phyloP scores from a whole-genome alignment of 129 eudicot genomes.

The Lonicera japonica region DNA sequence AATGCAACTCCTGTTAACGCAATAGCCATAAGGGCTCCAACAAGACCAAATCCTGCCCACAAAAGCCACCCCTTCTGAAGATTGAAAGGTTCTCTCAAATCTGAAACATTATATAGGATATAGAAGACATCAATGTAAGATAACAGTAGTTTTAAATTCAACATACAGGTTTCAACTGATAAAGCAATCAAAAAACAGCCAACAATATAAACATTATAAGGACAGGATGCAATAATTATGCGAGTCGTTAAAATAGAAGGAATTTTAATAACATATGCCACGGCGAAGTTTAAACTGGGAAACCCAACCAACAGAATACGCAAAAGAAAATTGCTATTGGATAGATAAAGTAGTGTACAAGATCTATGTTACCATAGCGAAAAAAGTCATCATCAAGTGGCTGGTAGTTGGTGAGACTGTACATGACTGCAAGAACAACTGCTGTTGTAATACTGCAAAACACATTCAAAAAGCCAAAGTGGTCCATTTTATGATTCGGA shows the following conservation, averaged over 20 bases:
- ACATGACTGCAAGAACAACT: slow-evolving; percentile 74
- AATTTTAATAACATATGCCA: neutral
- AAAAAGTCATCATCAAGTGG: slow-evolving; percentile 80
- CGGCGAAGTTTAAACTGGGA: neutral
- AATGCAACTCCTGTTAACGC: slow-evolving; percentile 75
- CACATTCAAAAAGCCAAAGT: slow-evolving; percentile 8
- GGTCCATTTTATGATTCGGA: neutral
- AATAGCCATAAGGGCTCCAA: slow-evolving; percentile 71
- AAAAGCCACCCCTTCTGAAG: slow-evolving; percentile 89
- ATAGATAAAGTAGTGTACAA: neutral
- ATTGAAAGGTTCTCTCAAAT: slow-evolving; percentile 78
- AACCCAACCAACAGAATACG: neutral
- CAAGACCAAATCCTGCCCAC: slow-evolving; percentile 90
- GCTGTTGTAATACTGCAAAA: slow-evolving; percentile 66
- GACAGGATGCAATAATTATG: neutral
- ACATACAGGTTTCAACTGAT: neutral
- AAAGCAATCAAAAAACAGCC: neutral
- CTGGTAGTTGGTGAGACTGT: slow-evolving; percentile 59
- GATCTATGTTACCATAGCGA: slow-evolving; percentile 58
- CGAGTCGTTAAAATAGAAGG: neutral
- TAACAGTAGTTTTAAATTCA: neutral
- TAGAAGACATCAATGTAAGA: neutral
- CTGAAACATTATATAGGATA: slow-evolving; percentile 27
- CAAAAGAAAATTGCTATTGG: neutral
- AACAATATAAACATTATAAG: neutral